phyloP scores from a whole-genome alignment of 2,329 filamentous ascomycete genomes.

The Botryotinia calthae region DNA sequence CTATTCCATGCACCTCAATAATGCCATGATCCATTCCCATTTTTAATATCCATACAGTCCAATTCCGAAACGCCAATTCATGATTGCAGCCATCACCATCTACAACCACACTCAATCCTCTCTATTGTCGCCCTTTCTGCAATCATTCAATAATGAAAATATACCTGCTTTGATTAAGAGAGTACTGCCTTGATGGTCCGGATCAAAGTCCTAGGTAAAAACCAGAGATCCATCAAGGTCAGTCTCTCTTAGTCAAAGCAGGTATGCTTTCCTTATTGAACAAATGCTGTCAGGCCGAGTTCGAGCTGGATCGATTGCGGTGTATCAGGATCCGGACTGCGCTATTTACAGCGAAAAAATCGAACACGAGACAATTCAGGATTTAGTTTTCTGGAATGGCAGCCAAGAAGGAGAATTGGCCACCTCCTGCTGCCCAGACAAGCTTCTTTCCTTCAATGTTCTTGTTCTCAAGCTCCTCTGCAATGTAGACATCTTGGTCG shows the following conservation, averaged over 20 bases:
- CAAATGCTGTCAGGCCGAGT: neutral
- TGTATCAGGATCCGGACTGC: neutral
- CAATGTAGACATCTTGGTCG: constrained; percentile 72
- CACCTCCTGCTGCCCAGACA: constrained; percentile 73
- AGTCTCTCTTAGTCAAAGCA: neutral
- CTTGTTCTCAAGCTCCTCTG: constrained; percentile 79
- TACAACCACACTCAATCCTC: neutral
- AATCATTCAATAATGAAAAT: neutral
- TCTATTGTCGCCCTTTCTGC: constrained; percentile 3
- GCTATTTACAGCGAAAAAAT: constrained; percentile 8
- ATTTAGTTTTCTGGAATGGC: constrained; percentile 35
- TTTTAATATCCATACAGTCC: constrained; percentile 10
- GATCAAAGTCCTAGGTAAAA: constrained; percentile 18
- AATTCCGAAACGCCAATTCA: constrained; percentile 6
- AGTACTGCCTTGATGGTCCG: constrained; percentile 10
- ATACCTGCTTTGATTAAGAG: neutral
- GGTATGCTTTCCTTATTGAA: neutral
- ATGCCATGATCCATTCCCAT: neutral
- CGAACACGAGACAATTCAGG: neutral
- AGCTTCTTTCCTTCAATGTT: constrained; percentile 73
- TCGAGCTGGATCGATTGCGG: neutral
- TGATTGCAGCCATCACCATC: neutral
- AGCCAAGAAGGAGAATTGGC: constrained; percentile 70
- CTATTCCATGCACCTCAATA: neutral
- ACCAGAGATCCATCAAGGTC: constrained; percentile 16